These are phyloP conservation scores for Hippophae tibetana DNA, from an alignment of 306 rosid species.

Conservation along the genomic window DNA sequence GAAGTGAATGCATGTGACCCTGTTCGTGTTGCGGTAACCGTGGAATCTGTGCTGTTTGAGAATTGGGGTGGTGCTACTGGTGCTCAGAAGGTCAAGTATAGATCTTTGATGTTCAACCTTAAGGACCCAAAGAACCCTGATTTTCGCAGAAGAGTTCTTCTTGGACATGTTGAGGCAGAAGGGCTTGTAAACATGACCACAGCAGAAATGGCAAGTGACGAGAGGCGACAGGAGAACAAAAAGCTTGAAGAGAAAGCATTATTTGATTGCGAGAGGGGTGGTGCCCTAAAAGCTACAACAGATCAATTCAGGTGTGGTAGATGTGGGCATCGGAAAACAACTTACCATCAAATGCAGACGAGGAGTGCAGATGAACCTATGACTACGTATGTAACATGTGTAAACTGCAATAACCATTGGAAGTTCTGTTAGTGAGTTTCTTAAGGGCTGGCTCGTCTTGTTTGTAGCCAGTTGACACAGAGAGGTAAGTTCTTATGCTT, in stretches of 20 bases:
- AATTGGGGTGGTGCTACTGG: constrained; percentile 93
- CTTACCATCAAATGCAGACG: constrained; percentile 97
- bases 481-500: no score
- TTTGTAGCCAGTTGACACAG: constrained; percentile 18
- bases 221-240: constrained; percentile 59
- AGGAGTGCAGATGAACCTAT: constrained; percentile 99
- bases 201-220: constrained; percentile 88
- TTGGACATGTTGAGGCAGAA: constrained; percentile 61
- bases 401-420: constrained; percentile 84
- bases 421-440: constrained; percentile 74
- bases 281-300: constrained; percentile 59
- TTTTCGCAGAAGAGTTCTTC: constrained; percentile 82
- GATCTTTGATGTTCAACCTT: constrained; percentile 84
- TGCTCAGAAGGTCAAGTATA: constrained; percentile 76
- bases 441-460: constrained; percentile 14
- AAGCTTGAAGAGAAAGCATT: constrained; percentile 66
- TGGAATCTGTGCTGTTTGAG: constrained; percentile 78
- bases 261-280: constrained; percentile 81
- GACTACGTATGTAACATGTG: constrained; percentile 96
- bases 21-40: constrained; percentile 72
- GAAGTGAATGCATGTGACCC: constrained; percentile 63
- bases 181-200: constrained; percentile 62
- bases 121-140: constrained; percentile 91
- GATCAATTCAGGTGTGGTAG: constrained; percentile 91
- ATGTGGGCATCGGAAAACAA: constrained; percentile 82